These are phyloP conservation scores for Sporothrix humicola DNA, from an alignment of 2,329 filamentous ascomycete species.

Conservation along the genomic window DNA sequence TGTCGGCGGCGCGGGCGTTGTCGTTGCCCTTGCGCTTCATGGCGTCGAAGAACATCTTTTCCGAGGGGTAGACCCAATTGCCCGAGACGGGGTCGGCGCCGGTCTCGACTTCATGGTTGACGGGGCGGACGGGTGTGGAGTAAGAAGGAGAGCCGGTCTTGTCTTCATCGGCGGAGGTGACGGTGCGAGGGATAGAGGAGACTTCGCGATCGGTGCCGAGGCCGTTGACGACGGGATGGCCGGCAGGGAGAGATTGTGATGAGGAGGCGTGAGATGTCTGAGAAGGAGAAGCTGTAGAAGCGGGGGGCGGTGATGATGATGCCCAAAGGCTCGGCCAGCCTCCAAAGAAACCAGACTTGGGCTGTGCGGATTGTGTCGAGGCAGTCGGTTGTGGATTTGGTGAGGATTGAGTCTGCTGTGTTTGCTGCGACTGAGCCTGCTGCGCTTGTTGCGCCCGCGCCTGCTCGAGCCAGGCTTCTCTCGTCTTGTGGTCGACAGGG, in stretches of 20 bases:
- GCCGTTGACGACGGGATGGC: slow-evolving; percentile 34
- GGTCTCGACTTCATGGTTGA: slow-evolving; percentile 79
- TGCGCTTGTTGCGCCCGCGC: slow-evolving; percentile 56
- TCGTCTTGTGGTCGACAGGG: slow-evolving; percentile 88
- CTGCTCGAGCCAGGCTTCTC: slow-evolving; percentile 83
- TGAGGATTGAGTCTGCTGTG: slow-evolving; percentile 31
- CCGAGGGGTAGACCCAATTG: slow-evolving; percentile 97
- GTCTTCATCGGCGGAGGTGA: slow-evolving; percentile 43
- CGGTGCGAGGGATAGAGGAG: slow-evolving; percentile 74
- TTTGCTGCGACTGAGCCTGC: slow-evolving; percentile 32
- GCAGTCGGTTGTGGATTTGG: background rate
- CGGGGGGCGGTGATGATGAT: background rate
- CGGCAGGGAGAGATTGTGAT: slow-evolving; percentile 1
- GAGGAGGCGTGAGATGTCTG: background rate
- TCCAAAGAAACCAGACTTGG: slow-evolving; percentile 26
- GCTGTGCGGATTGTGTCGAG: background rate
- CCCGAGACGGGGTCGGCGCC: slow-evolving; percentile 71
- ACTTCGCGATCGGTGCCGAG: slow-evolving; percentile 74
- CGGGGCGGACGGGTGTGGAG: slow-evolving; percentile 44
- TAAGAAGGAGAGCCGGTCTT: slow-evolving; percentile 42
- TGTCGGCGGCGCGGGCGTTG: slow-evolving; percentile 72
- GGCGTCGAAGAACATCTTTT: slow-evolving; percentile 97
- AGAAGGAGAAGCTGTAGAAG: background rate
- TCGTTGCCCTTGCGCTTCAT: slow-evolving; percentile 90
- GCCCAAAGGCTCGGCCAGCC: slow-evolving; percentile 34